Base-by-base conservation (phyloP, 129 eudicot species). In the Silybum marianum region DNA sequence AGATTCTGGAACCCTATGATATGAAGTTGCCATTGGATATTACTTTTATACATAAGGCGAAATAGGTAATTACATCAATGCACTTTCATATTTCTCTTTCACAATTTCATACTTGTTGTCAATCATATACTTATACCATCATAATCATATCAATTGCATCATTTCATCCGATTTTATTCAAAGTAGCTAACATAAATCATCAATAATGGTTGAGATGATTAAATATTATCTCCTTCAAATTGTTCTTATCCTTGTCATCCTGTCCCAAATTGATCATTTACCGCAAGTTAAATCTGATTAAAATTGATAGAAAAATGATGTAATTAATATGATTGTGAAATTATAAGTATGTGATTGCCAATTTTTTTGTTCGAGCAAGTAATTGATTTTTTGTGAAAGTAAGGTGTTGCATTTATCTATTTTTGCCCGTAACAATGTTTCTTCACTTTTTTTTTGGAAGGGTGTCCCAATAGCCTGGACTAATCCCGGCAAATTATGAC, bases 161-260 rank as follows among this genome's bases (percentile, higher is more conserved):
- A 40, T 9, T 40, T 40, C 48, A 44, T 44, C 54, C 16, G 11
- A 44, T 44, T 44, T 44, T 11, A 11, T 10, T 44, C 54, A 44
- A 44, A 44, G 2, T 44, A 44, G 21, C 42, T 71, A 71, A 14
- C 38, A 30, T 38, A 71, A 71, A 30, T 9, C 44, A n/a, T 8
- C 12, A 34, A n/a, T 30, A 19, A 54, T 54, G 22, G 65, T 54
- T n/a, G 69, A 63, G 28, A 63, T 62, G 68, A 62, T 63, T 63
- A 63, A 54, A 63, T 22, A 63, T 63, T 63, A 14, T 63, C 69
- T 63, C 68, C 68, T 62, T 62, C 68, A 62, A 62, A 62, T 62
- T n/a, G 68, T 62, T 62, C 24, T n/a, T n/a, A 7, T 51, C 62
- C 62, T 51, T 7, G 12, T 18, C 25, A 21, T 62, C 68, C 25